Evolutionary conservation across 2,329 filamentous ascomycete genomes (phyloP).

Genomic region (Claviceps sp.): DNA sequence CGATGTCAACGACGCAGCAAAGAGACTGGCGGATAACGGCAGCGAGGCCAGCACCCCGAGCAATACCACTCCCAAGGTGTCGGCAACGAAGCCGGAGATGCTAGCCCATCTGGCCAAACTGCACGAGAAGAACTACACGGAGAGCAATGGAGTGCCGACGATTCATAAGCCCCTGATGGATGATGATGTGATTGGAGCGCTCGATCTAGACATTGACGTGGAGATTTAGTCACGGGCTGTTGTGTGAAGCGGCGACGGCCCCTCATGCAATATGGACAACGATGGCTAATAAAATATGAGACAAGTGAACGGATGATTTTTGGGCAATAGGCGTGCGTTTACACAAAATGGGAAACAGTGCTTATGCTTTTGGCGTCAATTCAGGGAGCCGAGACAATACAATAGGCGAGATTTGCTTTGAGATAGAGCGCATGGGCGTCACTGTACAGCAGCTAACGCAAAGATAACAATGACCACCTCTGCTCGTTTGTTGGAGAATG

Average conservation of each 20-base stretch:
- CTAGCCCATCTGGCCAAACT: slow-evolving; percentile 41
- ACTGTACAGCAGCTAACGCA: no score
- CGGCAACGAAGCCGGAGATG: slow-evolving; percentile 27
- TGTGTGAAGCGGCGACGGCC: not conserved
- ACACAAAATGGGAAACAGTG: no score
- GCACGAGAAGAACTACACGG: slow-evolving; percentile 36
- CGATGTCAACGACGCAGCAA: slow-evolving; percentile 39
- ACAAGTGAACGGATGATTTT: not conserved
- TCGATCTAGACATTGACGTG: slow-evolving; percentile 87
- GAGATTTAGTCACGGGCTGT: slow-evolving; percentile 45
- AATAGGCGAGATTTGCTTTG: no score
- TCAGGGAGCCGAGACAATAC: no score
- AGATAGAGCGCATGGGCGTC: no score
- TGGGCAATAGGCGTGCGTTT: no score
- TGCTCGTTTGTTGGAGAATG: no score
- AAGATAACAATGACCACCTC: no score
- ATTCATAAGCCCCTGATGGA: slow-evolving; percentile 74
- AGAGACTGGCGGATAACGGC: slow-evolving; percentile 32
- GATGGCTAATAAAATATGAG: not conserved
- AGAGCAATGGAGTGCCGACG: slow-evolving; percentile 49
- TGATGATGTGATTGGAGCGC: slow-evolving; percentile 78
- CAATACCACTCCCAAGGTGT: slow-evolving; percentile 37
- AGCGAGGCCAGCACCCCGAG: slow-evolving; percentile 39
- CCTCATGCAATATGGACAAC: not conserved
- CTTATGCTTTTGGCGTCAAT: no score